Base-by-base conservation (phyloP, 1,284 basidiomycete genomes). In the Kalmanozyma brasiliensis region DNA sequence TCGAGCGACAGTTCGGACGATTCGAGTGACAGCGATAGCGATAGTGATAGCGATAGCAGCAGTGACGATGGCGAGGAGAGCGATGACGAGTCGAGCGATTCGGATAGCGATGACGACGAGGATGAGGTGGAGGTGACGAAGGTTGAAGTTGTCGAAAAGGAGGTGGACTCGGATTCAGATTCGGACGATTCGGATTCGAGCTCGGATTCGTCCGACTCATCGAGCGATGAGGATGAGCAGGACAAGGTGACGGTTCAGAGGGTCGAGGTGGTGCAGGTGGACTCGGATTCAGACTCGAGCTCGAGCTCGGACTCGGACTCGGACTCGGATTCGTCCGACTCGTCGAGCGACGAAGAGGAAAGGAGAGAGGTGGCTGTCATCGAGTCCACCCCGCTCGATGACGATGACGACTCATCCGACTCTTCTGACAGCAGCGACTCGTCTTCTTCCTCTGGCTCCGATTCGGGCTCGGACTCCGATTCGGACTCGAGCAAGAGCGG, bases 1-100 rank as follows among this genome's bases (percentile, higher is more conserved):
- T 56, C 53, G 9, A 52, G 52, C 19, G 26, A 30, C 17, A 19
- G n/a, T 33, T 46, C 44, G 32, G 61, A 58, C 36, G 51, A 51
- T 22, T 48, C 44, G 45, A 33, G 41, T 17, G 49, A 52, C 33
- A 46, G 34, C 43, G 49, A 46, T n/a, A 57, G 52, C 38, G 52
- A 51, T 24, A 46, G 46, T 11, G 51, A 49, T 30, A 40, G 37
- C 42, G 46, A 49, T 36, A 52, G 49, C 46, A 52, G 49, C 37
- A 61, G 51, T 26, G 52, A 55, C 24, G 49, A 52, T 41, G 63
- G 45, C 3, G 51, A 59, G 30, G 48, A 48, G 14, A 66, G 63
- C 36, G 52, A 59, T 22, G 42, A 37, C 23, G 53, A 52, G 7
- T 43, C 38, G 4, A 47, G 52, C 20, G 49, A 49, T 24, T 52